phyloP scores from a whole-genome alignment of 2,329 filamentous ascomycete species.

The Penicillium oxalicum region DNA sequence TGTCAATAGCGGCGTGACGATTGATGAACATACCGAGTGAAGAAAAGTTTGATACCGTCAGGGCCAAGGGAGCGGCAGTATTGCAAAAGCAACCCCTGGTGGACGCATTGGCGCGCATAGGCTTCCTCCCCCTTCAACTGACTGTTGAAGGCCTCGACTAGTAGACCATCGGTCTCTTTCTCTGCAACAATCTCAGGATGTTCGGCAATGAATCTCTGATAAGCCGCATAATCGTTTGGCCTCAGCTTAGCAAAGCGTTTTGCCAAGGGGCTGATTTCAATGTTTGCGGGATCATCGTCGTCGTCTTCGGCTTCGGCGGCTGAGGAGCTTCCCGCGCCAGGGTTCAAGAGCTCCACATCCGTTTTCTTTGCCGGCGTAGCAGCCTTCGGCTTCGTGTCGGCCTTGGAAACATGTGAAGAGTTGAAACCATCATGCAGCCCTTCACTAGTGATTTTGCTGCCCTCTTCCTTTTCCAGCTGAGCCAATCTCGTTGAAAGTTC shows the following conservation, averaged over 20 bases:
- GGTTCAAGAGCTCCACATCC: constrained; percentile 69
- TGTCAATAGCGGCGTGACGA: not conserved
- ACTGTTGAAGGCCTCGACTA: constrained; percentile 86
- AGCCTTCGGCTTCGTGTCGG: constrained; percentile 41
- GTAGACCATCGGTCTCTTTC: constrained; percentile 80
- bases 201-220: constrained; percentile 68
- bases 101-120: constrained; percentile 76
- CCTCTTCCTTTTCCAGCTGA: constrained; percentile 77
- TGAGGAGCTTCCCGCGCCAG: constrained; percentile 42
- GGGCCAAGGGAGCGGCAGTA: constrained; percentile 87
- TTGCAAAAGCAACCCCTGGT: constrained; percentile 86
- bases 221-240: constrained; percentile 64
- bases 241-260: constrained; percentile 76
- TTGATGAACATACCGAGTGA: constrained; percentile 60
- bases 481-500: constrained; percentile 68
- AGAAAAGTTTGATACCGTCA: constrained; percentile 87
- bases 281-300: constrained; percentile 61
- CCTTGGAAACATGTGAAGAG: constrained; percentile 72
- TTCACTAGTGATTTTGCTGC: constrained; percentile 89
- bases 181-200: constrained; percentile 76
- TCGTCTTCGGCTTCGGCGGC: constrained; percentile 51
- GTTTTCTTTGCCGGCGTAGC: constrained; percentile 37
- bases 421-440: constrained; percentile 84
- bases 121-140: constrained; percentile 65
- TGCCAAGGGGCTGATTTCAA: constrained; percentile 71